Evolutionary conservation across 2,329 filamentous ascomycete genomes (phyloP).

Genomic region (Neofusicoccum ribis): DNA sequence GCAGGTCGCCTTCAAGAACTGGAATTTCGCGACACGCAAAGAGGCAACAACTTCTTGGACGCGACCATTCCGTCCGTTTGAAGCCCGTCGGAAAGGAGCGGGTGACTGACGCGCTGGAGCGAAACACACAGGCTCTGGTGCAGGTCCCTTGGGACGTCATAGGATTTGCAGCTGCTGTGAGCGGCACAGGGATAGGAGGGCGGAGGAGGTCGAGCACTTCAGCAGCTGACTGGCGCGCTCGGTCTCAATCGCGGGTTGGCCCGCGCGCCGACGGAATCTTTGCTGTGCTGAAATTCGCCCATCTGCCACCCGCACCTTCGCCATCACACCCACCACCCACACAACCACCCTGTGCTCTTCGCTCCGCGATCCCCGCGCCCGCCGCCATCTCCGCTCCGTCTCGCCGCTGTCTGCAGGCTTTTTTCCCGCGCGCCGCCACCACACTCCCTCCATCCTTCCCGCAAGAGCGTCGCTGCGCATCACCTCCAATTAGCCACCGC

Average conservation of each 20-base stretch:
- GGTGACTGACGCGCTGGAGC: neutral
- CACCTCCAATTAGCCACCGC: constrained; percentile 1
- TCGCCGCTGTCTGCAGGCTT: neutral
- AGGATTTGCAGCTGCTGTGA: constrained; percentile 11
- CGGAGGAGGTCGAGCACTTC: constrained; percentile 5
- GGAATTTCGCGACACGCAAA: neutral
- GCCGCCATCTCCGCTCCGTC: constrained; percentile 1
- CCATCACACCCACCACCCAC: constrained; percentile 17
- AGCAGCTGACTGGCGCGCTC: constrained; percentile 6
- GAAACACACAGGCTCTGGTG: neutral
- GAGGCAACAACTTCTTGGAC: neutral
- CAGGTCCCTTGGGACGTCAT: neutral
- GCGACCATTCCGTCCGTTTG: neutral
- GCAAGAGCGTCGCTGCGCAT: constrained; percentile 9
- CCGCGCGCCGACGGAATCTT: constrained; percentile 19
- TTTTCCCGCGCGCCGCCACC: neutral
- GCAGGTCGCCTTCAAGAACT: neutral
- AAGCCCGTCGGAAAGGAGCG: neutral
- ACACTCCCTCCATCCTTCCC: neutral
- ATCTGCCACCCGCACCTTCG: constrained; percentile 4
- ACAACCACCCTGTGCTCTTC: constrained; percentile 11
- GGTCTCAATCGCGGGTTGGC: constrained; percentile 6
- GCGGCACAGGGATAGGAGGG: constrained; percentile 4
- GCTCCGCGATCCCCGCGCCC: neutral
- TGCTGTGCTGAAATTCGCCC: constrained; percentile 17